phyloP scores from a whole-genome alignment of 176 grass and related monocot species.

The Rhipidocladum racemiflorum region DNA sequence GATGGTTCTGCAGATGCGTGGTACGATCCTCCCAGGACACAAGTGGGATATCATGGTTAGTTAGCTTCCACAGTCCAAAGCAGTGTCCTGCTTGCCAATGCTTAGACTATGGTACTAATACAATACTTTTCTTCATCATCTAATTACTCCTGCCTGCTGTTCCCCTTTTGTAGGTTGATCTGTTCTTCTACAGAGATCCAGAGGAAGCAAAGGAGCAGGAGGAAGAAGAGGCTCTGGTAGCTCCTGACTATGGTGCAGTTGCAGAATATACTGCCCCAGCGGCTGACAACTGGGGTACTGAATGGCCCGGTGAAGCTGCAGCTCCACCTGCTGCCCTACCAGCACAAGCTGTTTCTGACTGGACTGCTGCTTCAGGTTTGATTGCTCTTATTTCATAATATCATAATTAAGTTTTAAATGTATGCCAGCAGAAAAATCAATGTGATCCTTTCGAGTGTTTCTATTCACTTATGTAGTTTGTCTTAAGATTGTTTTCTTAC shows the following conservation, averaged over 20 bases:
- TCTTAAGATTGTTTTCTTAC: neutral
- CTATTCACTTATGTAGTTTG: neutral
- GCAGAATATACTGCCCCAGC: slow-evolving; percentile 38
- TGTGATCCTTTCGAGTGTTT: neutral
- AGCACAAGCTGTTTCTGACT: slow-evolving; percentile 39
- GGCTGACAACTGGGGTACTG: slow-evolving; percentile 42
- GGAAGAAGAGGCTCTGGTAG: slow-evolving; percentile 61
- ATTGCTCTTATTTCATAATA: neutral
- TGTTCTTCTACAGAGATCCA: slow-evolving; percentile 92
- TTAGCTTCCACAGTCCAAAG: neutral
- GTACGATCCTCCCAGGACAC: slow-evolving; percentile 80
- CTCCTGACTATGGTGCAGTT: slow-evolving; percentile 44
- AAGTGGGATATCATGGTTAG: slow-evolving; percentile 91
- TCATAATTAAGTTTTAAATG: neutral
- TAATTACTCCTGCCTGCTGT: neutral
- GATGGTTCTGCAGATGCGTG: slow-evolving; percentile 92
- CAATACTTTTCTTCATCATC: neutral
- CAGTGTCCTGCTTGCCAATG: neutral
- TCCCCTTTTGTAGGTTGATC: slow-evolving; percentile 63
- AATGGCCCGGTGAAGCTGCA: slow-evolving; percentile 39
- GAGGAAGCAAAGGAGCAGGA: slow-evolving; percentile 90
- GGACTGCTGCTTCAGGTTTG: slow-evolving; percentile 53
- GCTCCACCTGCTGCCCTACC: slow-evolving; percentile 38
- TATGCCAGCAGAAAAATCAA: neutral
- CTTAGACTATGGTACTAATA: neutral